Evolutionary conservation across 768 basidiomycete species (phyloP).

Genomic region (Tulasnella sp.): DNA sequence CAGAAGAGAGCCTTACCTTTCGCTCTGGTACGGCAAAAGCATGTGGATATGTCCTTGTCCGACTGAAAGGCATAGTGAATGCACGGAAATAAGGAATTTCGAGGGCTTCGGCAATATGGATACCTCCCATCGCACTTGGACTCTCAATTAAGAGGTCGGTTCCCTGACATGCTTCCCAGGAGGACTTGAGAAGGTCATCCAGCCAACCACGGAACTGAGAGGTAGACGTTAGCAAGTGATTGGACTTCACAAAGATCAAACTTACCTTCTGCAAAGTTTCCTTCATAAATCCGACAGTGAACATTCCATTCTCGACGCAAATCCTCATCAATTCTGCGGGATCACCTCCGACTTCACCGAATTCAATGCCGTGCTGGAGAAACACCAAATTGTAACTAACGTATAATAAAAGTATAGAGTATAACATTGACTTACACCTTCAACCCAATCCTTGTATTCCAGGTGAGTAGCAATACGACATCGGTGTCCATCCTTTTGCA

Average conservation of each 20-base stretch:
- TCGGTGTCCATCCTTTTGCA: slow-evolving; percentile 79
- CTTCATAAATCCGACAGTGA: slow-evolving; percentile 88
- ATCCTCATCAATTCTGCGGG: slow-evolving; percentile 96
- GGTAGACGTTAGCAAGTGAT: slow-evolving; percentile 13
- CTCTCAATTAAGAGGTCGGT: slow-evolving; percentile 90
- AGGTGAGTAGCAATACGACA: slow-evolving; percentile 89
- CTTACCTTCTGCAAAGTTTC: slow-evolving; percentile 81
- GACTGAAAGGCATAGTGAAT: slow-evolving; percentile 96
- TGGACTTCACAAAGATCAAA: neutral
- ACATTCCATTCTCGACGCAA: slow-evolving; percentile 96
- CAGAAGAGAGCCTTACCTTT: slow-evolving; percentile 42
- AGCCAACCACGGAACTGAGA: slow-evolving; percentile 90
- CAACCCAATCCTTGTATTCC: slow-evolving; percentile 91
- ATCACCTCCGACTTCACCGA: slow-evolving; percentile 87
- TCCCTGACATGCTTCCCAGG: slow-evolving; percentile 92
- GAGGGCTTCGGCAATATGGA: slow-evolving; percentile 92
- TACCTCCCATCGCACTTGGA: slow-evolving; percentile 94
- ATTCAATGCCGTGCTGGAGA: slow-evolving; percentile 84
- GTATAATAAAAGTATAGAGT: neutral
- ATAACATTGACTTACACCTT: slow-evolving; percentile 49
- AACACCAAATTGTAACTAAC: neutral
- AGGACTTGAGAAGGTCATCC: slow-evolving; percentile 86
- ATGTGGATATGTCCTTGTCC: slow-evolving; percentile 93
- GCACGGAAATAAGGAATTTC: slow-evolving; percentile 88
- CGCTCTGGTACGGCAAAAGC: slow-evolving; percentile 95